Percentiles rank a stretch among this genome's conserved stretches.
phyloP scores from a whole-genome alignment of 495 filamentous ascomycete species.

The Penicillium subrubescens region DNA sequence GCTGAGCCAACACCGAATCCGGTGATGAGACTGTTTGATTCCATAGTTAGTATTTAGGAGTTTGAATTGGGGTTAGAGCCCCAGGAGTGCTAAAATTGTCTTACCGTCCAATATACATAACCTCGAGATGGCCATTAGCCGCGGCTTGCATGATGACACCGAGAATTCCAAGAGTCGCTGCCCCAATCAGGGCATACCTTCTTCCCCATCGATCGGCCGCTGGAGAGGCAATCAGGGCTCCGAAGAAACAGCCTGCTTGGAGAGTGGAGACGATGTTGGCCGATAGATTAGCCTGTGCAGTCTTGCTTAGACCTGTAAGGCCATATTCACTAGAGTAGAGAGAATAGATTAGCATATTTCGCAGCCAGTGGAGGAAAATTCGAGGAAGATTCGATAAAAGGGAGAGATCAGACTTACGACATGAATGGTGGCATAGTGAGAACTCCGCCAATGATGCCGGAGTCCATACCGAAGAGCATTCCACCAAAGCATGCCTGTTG shows the following conservation, averaged over 20 bases:
- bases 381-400: too few relatives aligned
- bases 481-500: slow-evolving; percentile 73
- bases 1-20: slow-evolving; percentile 68
- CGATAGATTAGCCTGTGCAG: slow-evolving; percentile 40
- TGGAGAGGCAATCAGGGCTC: slow-evolving; percentile 58
- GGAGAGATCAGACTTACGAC: slow-evolving; percentile 36
- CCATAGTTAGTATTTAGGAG: background rate
- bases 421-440: slow-evolving; percentile 64
- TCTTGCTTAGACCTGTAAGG: slow-evolving; percentile 56
- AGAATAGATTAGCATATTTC: background rate
- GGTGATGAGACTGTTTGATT: slow-evolving; percentile 53
- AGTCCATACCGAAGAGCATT: slow-evolving; percentile 71
- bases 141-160: slow-evolving; percentile 67
- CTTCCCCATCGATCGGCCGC: slow-evolving; percentile 61
- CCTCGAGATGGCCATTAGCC: slow-evolving; percentile 51
- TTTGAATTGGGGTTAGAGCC: background rate
- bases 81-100: background rate
- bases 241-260: slow-evolving; percentile 70
- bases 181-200: slow-evolving; percentile 53
- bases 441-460: slow-evolving; percentile 71
- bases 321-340: slow-evolving; percentile 47
- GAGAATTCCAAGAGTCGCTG: slow-evolving; percentile 44
- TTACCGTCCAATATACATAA: slow-evolving; percentile 67
- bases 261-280: slow-evolving; percentile 63
- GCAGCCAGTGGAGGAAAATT: background rate